Evolutionary conservation across 495 filamentous ascomycete genomes (phyloP), one percentile per base, ranked within the genome.

Genomic region (Podospora sp.): DNA sequence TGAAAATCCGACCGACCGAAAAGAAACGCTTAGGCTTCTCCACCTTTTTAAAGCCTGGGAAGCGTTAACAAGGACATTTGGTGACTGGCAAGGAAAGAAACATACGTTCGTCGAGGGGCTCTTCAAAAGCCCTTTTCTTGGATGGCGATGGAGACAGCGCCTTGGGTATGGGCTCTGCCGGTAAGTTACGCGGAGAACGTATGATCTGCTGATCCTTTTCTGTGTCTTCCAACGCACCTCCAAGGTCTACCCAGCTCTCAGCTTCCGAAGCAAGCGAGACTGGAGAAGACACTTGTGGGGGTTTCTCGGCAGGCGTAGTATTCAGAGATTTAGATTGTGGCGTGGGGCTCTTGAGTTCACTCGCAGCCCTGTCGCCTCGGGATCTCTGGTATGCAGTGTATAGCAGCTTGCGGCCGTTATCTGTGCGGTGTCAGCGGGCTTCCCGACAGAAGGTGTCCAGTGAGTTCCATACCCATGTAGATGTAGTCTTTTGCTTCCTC

Each of bases 21-120:
- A 80, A 76, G 78, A 83, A 83, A 67, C 78, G 80, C 62, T 79
- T 79, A 29, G 74, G 75, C 46, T 77, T 79, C 51, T 71, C 53
- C 26, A 72, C 60, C 27, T 62, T 51, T 35, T 71, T 22, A 69
- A 76, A 76, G 29, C 36, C 74, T 75, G 52, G 9, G 11, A 22
- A 9, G 29, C 16, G 12, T 29, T 27, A 9, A 57, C 16, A 12
- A 9, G 29, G 61, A 50, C 5, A 56, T 49, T 36, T 22, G n/a
- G 46, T 52, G 22, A 51, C 46, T n/a, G 52, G 14, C 8, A 26
- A 22, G 35, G 20, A 11, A 11, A 33, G 24, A 35, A n/a, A 60
- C 68, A 25, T 66, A 72, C 70, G 49, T 8, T 55, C 22, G 11
- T 62, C 56, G 6, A 69, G 59, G n/a, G 65, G 65, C 20, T 50